phyloP scores from a whole-genome alignment of 2,329 filamentous ascomycete genomes.

The Tolypocladium ophioglossoides region DNA sequence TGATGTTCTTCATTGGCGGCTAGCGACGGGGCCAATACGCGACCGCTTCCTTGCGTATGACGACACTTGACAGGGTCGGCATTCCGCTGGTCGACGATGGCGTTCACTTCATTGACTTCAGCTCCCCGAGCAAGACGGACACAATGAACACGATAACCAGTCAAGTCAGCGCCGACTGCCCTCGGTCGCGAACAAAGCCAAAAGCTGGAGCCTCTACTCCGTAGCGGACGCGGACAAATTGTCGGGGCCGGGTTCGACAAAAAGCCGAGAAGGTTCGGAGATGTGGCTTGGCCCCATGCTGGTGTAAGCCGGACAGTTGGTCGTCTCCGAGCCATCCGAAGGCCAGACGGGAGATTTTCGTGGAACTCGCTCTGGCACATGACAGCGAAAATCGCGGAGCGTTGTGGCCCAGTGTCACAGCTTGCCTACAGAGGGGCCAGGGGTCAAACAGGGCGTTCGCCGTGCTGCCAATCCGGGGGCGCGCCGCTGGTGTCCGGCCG shows the following conservation, averaged over 20 bases:
- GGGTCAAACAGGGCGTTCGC: not conserved
- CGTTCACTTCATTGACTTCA: not conserved
- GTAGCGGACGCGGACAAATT: not conserved
- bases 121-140: not conserved
- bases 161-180: not conserved
- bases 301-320: not conserved
- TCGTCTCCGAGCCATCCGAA: slow-evolving; percentile 6
- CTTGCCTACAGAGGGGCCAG: not conserved
- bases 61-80: not conserved
- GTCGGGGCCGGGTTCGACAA: slow-evolving; percentile 1
- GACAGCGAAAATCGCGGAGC: slow-evolving; percentile 2
- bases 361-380: slow-evolving; percentile 7
- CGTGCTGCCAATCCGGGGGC: not conserved
- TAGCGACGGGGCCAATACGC: not conserved
- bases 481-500: not conserved
- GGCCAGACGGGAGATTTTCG: slow-evolving; percentile 7
- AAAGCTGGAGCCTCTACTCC: not conserved
- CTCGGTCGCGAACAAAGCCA: not conserved
- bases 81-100: not conserved
- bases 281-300: not conserved
- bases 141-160: too few species aligned
- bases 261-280: not conserved
- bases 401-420: not conserved
- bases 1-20: not conserved
- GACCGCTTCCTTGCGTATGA: not conserved